phyloP scores from a whole-genome alignment of 257 asterid species.

The Thymus mandschuricus region DNA sequence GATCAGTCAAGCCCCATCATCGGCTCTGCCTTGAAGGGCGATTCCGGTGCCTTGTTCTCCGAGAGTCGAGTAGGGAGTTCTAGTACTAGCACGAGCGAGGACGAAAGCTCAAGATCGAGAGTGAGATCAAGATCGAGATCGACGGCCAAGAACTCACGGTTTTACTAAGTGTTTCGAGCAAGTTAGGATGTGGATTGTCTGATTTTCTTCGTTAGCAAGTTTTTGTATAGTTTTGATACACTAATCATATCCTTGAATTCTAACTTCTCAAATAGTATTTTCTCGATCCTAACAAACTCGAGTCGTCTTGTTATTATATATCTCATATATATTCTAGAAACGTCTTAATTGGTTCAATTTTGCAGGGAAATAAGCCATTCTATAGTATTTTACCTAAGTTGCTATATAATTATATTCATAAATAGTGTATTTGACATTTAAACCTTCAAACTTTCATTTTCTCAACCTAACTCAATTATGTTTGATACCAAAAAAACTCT shows the following conservation, averaged over 20 bases:
- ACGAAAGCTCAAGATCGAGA: conserved; percentile 45
- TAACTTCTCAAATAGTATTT: too few species aligned
- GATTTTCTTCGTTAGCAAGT: neutral
- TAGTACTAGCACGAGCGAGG: conserved; percentile 54
- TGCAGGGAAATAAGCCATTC: too few species aligned
- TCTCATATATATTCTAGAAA: too few species aligned
- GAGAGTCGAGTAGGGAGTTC: conserved; percentile 51
- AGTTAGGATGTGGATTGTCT: conserved; percentile 9
- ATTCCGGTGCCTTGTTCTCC: conserved; percentile 42
- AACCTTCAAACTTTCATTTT: neutral
- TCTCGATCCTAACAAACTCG: too few species aligned
- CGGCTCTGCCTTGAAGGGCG: conserved; percentile 38
- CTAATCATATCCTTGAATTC: too few species aligned
- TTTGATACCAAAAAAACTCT: too few species aligned
- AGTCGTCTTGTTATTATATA: too few species aligned
- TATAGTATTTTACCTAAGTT: too few species aligned
- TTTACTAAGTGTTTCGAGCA: neutral
- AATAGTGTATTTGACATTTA: neutral
- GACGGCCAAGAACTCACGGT: neutral
- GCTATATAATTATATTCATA: too few species aligned
- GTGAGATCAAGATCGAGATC: conserved; percentile 37
- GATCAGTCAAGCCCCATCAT: conserved; percentile 52
- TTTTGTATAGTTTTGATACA: conserved; percentile 19
- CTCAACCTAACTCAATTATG: neutral
- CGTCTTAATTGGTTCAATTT: too few species aligned